Evolutionary conservation across 2,329 filamentous ascomycete species (phyloP).

Genomic region (Penicillium sclerotiorum): DNA sequence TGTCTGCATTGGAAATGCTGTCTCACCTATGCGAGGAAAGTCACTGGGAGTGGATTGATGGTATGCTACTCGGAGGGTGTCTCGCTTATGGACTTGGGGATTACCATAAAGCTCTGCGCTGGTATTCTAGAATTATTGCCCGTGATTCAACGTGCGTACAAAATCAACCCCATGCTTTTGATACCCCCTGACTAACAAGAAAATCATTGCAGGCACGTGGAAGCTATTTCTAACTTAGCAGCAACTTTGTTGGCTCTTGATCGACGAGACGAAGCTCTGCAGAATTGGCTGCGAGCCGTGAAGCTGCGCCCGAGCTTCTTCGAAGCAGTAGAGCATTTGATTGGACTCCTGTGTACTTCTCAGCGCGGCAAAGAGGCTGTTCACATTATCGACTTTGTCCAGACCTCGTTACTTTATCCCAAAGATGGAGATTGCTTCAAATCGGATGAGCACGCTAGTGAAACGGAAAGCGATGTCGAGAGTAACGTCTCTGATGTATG

Average conservation of each 20-base stretch:
- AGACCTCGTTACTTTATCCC: constrained; percentile 66
- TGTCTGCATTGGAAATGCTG: constrained; percentile 70
- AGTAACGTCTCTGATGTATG: constrained; percentile 56
- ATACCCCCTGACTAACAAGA: constrained; percentile 7
- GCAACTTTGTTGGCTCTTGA: constrained; percentile 84
- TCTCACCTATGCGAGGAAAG: constrained; percentile 76
- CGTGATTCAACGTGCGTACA: constrained; percentile 57
- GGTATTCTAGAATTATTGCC: constrained; percentile 59
- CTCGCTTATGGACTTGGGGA: constrained; percentile 86
- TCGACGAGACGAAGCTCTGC: constrained; percentile 79
- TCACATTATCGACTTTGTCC: constrained; percentile 81
- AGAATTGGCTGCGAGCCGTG: constrained; percentile 83
- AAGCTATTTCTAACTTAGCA: constrained; percentile 90
- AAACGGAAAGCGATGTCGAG: constrained; percentile 60
- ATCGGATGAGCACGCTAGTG: constrained; percentile 58
- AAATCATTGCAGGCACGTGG: constrained; percentile 68
- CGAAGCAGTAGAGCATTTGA: constrained; percentile 91
- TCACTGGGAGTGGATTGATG: constrained; percentile 87
- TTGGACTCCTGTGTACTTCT: constrained; percentile 80
- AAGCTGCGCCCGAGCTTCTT: constrained; percentile 83
- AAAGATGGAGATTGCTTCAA: constrained; percentile 52
- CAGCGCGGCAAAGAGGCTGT: constrained; percentile 84
- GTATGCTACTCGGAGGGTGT: constrained; percentile 88
- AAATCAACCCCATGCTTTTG: not conserved
- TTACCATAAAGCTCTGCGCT: constrained; percentile 67